Base-by-base conservation (phyloP, 2,329 filamentous ascomycete species). In the Coniosporium tulheliwenetii region DNA sequence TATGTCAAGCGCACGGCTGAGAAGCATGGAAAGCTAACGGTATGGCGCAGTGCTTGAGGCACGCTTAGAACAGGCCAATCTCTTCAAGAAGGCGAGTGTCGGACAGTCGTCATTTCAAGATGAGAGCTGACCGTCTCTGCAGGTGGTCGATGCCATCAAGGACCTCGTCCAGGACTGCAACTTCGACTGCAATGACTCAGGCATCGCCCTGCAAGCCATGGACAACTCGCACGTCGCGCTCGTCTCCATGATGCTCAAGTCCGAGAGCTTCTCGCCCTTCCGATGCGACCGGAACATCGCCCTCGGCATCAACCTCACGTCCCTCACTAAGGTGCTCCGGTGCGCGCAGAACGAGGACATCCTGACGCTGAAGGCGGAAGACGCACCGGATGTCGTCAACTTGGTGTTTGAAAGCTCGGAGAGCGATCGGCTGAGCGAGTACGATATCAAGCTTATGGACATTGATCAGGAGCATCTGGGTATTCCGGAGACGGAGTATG, bases 151-250 rank as follows among this genome's bases (percentile, higher is more conserved):
- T 62, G 85, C 93, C 54, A 95, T 98, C 79, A 96, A 95, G 68
- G 91, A 98, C 57, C 79, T 98, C 39, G 91, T 98, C 41, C 91
- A 96, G 66, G 91, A 98, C 69, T 98, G 91, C 79, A 98, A 98
- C 70, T 98, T 98, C 69, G 91, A 98, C 74, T 98, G 93, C 81
- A 98, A 96, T 81, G 93, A 98, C 73, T 89, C 85, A 41, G 91
- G 91, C 47, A 91, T 98, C 57, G 87, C 89, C 39, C 83, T 98
- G 42, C 91, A 98, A 67, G 91, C 91, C 57, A 98, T 98, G 93
- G 91, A 98, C 73, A 98, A 96, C 77, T 96, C 87, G 39, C 91
- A 98, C 67, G 91, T 98, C 54, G 91, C 91, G 47, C 84, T 98
- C 41, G 91, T 98, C 41, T 95, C 91, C 50, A 98, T 98, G 91